Evolutionary conservation across 2,329 filamentous ascomycete species (phyloP).

Genomic region (Fusarium devonianum): DNA sequence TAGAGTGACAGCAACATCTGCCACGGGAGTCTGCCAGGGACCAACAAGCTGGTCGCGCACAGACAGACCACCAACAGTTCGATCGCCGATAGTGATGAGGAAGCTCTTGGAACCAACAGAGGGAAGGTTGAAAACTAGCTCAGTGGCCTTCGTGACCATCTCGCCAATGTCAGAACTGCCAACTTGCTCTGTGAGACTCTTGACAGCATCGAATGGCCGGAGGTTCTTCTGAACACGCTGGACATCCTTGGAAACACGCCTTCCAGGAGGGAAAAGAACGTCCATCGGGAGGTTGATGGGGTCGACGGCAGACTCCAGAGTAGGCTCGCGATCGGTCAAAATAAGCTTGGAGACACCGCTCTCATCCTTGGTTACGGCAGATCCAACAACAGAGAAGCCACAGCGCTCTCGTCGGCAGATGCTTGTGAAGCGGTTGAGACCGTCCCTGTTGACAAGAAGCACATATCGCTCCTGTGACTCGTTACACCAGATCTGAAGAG

Average conservation of each 20-base stretch:
- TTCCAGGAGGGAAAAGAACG: slow-evolving; percentile 79
- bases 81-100: slow-evolving; percentile 94
- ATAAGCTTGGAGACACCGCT: slow-evolving; percentile 75
- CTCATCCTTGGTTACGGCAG: slow-evolving; percentile 68
- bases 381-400: slow-evolving; percentile 89
- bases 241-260: slow-evolving; percentile 40
- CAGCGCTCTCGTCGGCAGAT: slow-evolving; percentile 84
- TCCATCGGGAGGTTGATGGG: slow-evolving; percentile 92
- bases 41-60: slow-evolving; percentile 95
- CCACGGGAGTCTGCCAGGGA: slow-evolving; percentile 92
- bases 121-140: slow-evolving; percentile 83
- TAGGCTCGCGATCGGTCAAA: slow-evolving; percentile 81
- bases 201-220: slow-evolving; percentile 72
- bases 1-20: slow-evolving; percentile 91
- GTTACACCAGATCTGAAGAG: slow-evolving; percentile 94
- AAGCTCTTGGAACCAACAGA: slow-evolving; percentile 97
- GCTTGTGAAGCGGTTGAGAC: slow-evolving; percentile 76
- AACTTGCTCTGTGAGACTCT: slow-evolving; percentile 70
- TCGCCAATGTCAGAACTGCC: slow-evolving; percentile 55
- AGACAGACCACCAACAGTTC: slow-evolving; percentile 88
- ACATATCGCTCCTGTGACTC: slow-evolving; percentile 98
- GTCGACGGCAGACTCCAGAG: slow-evolving; percentile 65
- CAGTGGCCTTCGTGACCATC: slow-evolving; percentile 65
- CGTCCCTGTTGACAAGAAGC: slow-evolving; percentile 81
- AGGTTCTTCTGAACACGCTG: slow-evolving; percentile 58